These are phyloP conservation scores for Diutina catenulata DNA, from an alignment of 1,139 yeast species.

Conservation along the genomic window DNA sequence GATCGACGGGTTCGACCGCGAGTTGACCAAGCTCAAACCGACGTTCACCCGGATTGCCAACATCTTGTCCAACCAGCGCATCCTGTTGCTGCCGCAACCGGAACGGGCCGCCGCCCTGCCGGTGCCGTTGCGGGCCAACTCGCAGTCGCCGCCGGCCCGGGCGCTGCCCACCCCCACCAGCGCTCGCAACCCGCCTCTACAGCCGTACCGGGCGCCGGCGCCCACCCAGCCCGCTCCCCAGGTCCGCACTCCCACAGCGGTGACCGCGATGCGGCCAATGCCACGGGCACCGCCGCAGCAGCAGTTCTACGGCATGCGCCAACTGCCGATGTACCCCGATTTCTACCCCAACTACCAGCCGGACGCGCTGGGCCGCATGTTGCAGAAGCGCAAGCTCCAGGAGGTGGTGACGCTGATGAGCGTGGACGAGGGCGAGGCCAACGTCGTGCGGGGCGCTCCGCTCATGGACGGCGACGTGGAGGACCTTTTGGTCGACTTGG, in stretches of 20 bases:
- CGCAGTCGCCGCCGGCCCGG: slow-evolving; percentile 1
- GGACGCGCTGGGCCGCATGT: slow-evolving; percentile 44
- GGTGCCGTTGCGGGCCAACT: neutral
- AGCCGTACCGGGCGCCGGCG: slow-evolving; percentile 2
- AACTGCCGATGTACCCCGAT: slow-evolving; percentile 5
- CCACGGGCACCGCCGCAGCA: neutral
- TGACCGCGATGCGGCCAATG: neutral
- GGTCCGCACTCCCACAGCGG: slow-evolving; percentile 2
- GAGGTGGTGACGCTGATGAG: slow-evolving; percentile 79
- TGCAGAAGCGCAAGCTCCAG: slow-evolving; percentile 77
- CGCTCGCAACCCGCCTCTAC: neutral
- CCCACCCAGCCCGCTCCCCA: too few species aligned
- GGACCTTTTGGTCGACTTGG: slow-evolving; percentile 77
- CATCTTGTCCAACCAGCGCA: neutral
- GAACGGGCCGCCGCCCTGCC: neutral
- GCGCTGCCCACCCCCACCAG: neutral
- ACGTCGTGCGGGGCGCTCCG: slow-evolving; percentile 45
- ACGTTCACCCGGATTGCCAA: slow-evolving; percentile 4
- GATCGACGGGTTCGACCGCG: neutral
- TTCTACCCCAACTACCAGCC: slow-evolving; percentile 1
- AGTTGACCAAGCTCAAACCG: neutral
- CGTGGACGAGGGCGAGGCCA: slow-evolving; percentile 63
- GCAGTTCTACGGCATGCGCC: neutral
- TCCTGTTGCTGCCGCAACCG: slow-evolving; percentile 1
- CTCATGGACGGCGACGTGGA: slow-evolving; percentile 95